These are phyloP conservation scores for Fusarium buharicum DNA, from an alignment of 2,329 filamentous ascomycete species.

Conservation along the genomic window DNA sequence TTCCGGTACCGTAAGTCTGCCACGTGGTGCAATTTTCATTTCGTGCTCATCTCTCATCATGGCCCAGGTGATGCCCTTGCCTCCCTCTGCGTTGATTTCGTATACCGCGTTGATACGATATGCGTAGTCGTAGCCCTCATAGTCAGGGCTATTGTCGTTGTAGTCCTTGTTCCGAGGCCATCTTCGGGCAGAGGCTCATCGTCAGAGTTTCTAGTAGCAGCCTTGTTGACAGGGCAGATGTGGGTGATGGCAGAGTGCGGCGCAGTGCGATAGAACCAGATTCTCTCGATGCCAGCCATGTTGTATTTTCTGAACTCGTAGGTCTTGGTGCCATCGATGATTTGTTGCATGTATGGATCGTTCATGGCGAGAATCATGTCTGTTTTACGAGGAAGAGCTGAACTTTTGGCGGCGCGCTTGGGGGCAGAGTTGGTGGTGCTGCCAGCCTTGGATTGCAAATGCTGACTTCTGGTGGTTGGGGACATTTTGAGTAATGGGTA, in stretches of 20 bases:
- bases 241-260: conserved; percentile 45
- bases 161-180: conserved; percentile 44
- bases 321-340: conserved; percentile 39
- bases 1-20: neutral
- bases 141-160: conserved; percentile 40
- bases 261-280: conserved; percentile 45
- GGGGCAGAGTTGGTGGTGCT: too few relatives aligned
- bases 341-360: conserved; percentile 40
- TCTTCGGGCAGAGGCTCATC: conserved; percentile 30
- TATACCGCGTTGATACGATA: conserved; percentile 43
- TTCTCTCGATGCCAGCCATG: conserved; percentile 31
- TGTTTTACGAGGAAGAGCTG: neutral
- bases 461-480: too few relatives aligned
- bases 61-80: conserved; percentile 15
- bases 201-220: conserved; percentile 24
- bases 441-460: too few relatives aligned
- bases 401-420: too few relatives aligned
- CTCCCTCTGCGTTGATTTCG: conserved; percentile 22
- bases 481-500: too few relatives aligned
- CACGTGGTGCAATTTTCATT: conserved; percentile 19
- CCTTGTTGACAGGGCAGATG: conserved; percentile 37
- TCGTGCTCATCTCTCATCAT: conserved; percentile 31
- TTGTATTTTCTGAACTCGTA: conserved; percentile 44
- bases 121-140: conserved; percentile 45
- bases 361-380: conserved; percentile 33